Base-by-base conservation (phyloP, 2,329 filamentous ascomycete genomes). In the Talaromyces sp. region DNA sequence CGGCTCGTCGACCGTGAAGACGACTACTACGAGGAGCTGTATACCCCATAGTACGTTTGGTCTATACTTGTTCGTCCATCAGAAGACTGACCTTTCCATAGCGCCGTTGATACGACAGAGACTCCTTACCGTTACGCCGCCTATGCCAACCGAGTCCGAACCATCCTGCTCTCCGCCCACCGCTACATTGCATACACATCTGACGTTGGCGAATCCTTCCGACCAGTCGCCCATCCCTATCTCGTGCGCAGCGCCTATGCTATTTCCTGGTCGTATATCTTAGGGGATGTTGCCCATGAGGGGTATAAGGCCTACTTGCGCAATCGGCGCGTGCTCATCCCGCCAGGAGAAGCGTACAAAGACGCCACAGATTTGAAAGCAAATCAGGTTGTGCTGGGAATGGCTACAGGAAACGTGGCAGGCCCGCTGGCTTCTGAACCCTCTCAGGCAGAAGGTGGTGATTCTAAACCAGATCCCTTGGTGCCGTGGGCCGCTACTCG, bases 161-260 rank as follows among this genome's bases (percentile, higher is more conserved):
- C 93, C 8, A 90, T 98, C 66, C 86, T 99, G 70, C 81, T 93
- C 67, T 91, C 90, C 17, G 93, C 93, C 4, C 95, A 98, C 71
- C 88, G 95, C 70, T 99, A 99, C 71, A 92, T 99, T 55, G 95
- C 95, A 60, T 99, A 99, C 75, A 98, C 95, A 0, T 93, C 89
- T 21, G 93, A 98, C 70, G 93, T 99, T 65, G 95, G 95, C 73
- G 95, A 99, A 76, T 96, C 90, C 0, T 99, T 99, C 77, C 86
- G 95, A 1, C 95, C 95, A 0, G 84, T 99, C 43, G 93, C 93
- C 4, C 93, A 97, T 72, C 93, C 92, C 0, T 87, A 83, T 69
- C 78, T 96, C 3, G 89, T 99, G 11, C 85, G 88, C 62, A 81
- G 85, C 54, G 95, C 95, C 6, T 99, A 99, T 71, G 93, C 86